Evolutionary conservation across 2,329 filamentous ascomycete genomes (phyloP).

Genomic region (Dothideomycetidae sp.): DNA sequence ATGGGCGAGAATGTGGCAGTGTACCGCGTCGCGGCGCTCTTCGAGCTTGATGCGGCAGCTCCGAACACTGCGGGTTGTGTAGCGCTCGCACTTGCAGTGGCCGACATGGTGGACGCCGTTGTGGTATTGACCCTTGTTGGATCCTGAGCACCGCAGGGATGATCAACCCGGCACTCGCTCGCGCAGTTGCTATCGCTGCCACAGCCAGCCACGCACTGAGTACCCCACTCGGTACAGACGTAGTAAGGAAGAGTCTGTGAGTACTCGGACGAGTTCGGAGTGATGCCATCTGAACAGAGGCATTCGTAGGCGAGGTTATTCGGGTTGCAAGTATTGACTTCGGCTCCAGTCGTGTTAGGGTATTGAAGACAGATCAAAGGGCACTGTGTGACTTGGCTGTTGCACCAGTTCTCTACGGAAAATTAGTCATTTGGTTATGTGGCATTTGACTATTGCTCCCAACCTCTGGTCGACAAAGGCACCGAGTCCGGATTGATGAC

Average conservation of each 20-base stretch:
- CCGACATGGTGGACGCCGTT: slow-evolving; percentile 32
- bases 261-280: slow-evolving; percentile 63
- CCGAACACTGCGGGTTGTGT: slow-evolving; percentile 13
- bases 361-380: slow-evolving; percentile 58
- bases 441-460: slow-evolving; percentile 19
- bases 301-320: slow-evolving; percentile 56
- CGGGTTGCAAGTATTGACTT: slow-evolving; percentile 52
- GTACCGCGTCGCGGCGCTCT: slow-evolving; percentile 12
- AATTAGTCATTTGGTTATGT: not conserved
- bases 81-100: slow-evolving; percentile 25
- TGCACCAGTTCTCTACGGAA: slow-evolving; percentile 48
- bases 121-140: slow-evolving; percentile 47
- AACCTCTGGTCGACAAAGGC: slow-evolving; percentile 37
- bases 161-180: slow-evolving; percentile 45
- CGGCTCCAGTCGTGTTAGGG: slow-evolving; percentile 26
- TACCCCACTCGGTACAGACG: slow-evolving; percentile 57
- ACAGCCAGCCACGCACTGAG: slow-evolving; percentile 47
- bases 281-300: slow-evolving; percentile 50
- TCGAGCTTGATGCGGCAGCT: slow-evolving; percentile 17
- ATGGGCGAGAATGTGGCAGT: slow-evolving; percentile 34
- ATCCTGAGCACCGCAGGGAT: slow-evolving; percentile 58
- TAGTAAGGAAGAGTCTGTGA: slow-evolving; percentile 66
- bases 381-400: slow-evolving; percentile 47
- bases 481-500: slow-evolving; percentile 52
- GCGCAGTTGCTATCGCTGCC: slow-evolving; percentile 43